Base-by-base conservation (phyloP, 495 filamentous ascomycete genomes). In the Neurospora terricola region DNA sequence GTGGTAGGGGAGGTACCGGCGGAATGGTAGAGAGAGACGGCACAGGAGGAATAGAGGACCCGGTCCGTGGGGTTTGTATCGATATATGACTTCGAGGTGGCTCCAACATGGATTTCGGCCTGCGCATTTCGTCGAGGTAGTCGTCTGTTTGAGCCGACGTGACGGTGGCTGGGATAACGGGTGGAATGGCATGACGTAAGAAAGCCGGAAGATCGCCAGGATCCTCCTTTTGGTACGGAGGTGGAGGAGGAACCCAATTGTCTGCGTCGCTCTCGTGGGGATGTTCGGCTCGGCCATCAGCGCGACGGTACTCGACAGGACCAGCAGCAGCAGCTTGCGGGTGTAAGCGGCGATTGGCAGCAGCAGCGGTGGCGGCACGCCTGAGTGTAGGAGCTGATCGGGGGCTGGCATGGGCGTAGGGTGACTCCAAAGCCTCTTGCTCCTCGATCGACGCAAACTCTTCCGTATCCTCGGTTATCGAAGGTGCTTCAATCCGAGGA, bases 171-270 rank as follows among this genome's bases (percentile, higher is more conserved):
- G 43, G 78, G 45, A 75, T 74, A 72, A 79, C 75, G 68, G 82
- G 78, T 37, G 82, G 74, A 66, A 84, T 75, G 70, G 75, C 70
- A 40, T 83, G 79, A 23, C 84, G 83, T n/a, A 87, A 73, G 71
- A 86, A 87, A 11, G 79, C 80, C 12, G 87, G 87, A 30, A 84
- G 70, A 69, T 86, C 86, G 21, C 81, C 84, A 7, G 92, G 90
- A 38, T 91, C 84, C 16, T 93, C 89, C 16, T 87, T 88, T 23
- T 89, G 88, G 76, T 97, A 97, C 9, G 93, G 92, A 14, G 94
- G 94, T n/a, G 94, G 94, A 0, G 94, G 94, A 30, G 94, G 92
- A 8, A 94, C 92, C 94, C 94, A 97, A 74, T 94, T 93, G 75
- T 97, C 94, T 5, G 93, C 93, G 78, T 97, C 92, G 73, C 91